Evolutionary conservation across 2,329 filamentous ascomycete species (phyloP), one percentile per base, ranked within the genome.

Genomic region (Ophiobolus disseminans): DNA sequence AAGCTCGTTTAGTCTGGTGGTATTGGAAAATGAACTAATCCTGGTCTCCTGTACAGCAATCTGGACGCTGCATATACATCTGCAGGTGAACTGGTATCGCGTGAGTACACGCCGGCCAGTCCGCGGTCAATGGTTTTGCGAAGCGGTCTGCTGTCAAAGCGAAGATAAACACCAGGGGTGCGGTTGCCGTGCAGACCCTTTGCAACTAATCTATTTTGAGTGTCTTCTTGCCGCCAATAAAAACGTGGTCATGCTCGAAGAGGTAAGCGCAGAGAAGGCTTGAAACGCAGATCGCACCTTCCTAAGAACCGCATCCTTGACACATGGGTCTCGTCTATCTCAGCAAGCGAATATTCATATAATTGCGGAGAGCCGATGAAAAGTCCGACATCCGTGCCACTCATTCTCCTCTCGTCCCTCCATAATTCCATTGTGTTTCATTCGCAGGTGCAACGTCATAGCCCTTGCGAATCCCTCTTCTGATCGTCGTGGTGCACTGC

Each of bases 331-430:
- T 42, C 39, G 19, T 25, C 44, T 23, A 13, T 37, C 21, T 21
- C 19, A 22, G 49, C 40, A 42, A 43, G 28, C 50, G 35, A 34
- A 30, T n/a, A 44, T 17, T 40, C 41, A 47, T 41, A 47, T 50
- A 26, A 30, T 17, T 62, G 62, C 50, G 63, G 60, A 65, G 60
- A 66, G 60, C 63, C 63, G 62, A 63, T 36, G 41, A 44, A 53
- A 57, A 51, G 53, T 58, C 53, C 55, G 59, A 53, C 19, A 30
- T 39, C 31, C 31, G 34, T 44, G 20, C 38, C 32, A 40, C 42
- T 32, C 22, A 26, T 38, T 26, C 16, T 32, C 46, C 43, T 26
- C 38, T 46, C 35, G 40, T 36, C 44, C 22, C 36, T 46, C 40
- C 17, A 37, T 41, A 16, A 11, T 20, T 14, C 23, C 28, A 13